phyloP scores from a whole-genome alignment of 2,329 filamentous ascomycete species.

The Dendryphion nanum region DNA sequence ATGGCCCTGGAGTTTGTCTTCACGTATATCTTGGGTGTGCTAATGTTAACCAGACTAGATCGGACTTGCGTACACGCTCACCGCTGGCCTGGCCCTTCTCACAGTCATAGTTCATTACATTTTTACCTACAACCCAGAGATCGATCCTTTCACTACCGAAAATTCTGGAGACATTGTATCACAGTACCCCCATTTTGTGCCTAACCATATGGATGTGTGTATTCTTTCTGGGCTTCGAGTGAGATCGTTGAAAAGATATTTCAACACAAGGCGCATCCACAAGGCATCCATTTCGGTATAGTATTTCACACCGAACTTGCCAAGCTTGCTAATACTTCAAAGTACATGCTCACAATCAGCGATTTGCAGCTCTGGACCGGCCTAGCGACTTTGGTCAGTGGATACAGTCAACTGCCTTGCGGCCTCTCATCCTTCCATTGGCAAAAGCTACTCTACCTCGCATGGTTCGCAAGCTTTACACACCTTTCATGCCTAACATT shows the following conservation, averaged over 20 bases:
- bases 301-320: not conserved
- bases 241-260: not conserved
- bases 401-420: not conserved
- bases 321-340: not conserved
- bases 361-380: not conserved
- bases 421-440: not conserved
- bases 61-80: not conserved
- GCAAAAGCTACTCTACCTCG: not conserved
- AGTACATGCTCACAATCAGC: constrained; percentile 1
- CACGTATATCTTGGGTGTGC: not conserved
- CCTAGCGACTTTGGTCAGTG: not conserved
- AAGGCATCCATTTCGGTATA: not conserved
- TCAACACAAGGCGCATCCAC: not conserved
- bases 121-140: not conserved
- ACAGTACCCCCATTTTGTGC: not conserved
- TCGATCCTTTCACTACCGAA: not conserved
- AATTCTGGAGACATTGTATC: not conserved
- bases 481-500: not conserved
- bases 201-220: not conserved
- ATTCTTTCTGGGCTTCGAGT: not conserved
- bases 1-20: not conserved
- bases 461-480: not conserved
- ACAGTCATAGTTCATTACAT: not conserved
- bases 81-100: not conserved
- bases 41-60: not conserved